These are phyloP conservation scores for Lichina pygmaea DNA, from an alignment of 495 filamentous ascomycete genomes.

Conservation along the genomic window DNA sequence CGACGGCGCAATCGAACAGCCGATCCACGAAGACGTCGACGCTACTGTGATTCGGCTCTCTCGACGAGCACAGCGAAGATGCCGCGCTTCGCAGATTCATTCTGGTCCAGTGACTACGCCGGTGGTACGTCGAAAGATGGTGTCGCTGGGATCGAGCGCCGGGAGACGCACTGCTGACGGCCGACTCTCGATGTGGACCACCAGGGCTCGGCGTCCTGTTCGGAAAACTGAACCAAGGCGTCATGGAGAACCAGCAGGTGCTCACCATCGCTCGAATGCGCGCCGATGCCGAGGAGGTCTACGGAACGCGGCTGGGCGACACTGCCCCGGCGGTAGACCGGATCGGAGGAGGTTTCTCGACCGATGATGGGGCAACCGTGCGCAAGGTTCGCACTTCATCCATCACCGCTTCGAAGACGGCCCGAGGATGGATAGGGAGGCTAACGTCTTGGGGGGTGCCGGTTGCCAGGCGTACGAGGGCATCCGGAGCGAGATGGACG, in stretches of 20 bases:
- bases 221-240: slow-evolving; percentile 86
- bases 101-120: slow-evolving; percentile 88
- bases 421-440: background rate
- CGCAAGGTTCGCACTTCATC: slow-evolving; percentile 39
- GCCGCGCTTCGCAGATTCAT: slow-evolving; percentile 78
- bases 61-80: slow-evolving; percentile 17
- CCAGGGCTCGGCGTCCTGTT: slow-evolving; percentile 81
- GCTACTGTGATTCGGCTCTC: background rate
- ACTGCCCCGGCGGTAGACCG: slow-evolving; percentile 66
- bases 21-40: too few relatives aligned
- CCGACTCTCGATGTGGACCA: background rate
- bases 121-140: slow-evolving; percentile 26
- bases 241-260: slow-evolving; percentile 83
- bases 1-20: too few relatives aligned
- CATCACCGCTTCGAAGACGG: background rate
- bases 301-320: slow-evolving; percentile 53
- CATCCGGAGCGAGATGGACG: slow-evolving; percentile 79
- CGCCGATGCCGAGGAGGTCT: slow-evolving; percentile 82
- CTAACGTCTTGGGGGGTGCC: background rate
- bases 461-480: slow-evolving; percentile 66
- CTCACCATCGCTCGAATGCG: slow-evolving; percentile 77
- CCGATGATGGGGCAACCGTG: slow-evolving; percentile 89
- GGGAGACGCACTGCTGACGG: slow-evolving; percentile 1
- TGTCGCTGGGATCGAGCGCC: background rate
- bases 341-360: slow-evolving; percentile 58